These are phyloP conservation scores for Juglanconis oblonga DNA, from an alignment of 2,329 filamentous ascomycete genomes.

Conservation along the genomic window DNA sequence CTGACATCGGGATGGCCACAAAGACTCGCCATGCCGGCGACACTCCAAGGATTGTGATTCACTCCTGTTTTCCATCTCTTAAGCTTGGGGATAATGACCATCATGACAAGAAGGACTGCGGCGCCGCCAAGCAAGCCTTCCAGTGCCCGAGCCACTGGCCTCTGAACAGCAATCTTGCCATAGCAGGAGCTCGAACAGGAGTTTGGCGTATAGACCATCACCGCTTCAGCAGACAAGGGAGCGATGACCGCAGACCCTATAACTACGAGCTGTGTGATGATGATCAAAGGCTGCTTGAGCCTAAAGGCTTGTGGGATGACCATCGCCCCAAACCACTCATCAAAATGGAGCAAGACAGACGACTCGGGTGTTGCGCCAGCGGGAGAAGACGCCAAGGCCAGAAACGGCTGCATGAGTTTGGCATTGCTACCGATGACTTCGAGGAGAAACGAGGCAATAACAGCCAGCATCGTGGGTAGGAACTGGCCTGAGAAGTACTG, in stretches of 20 bases:
- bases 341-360: conserved; percentile 3
- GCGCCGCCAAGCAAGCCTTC: neutral
- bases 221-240: conserved; percentile 2
- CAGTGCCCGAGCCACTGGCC: neutral
- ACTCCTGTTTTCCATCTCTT: conserved; percentile 30
- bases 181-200: neutral
- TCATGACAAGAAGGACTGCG: conserved; percentile 19
- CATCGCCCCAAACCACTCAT: neutral
- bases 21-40: conserved; percentile 28
- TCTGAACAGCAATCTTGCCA: neutral
- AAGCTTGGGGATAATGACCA: conserved; percentile 27
- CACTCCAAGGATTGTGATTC: conserved; percentile 32
- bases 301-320: neutral
- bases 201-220: neutral
- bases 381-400: neutral
- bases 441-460: neutral
- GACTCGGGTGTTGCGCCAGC: neutral
- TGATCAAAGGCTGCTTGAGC: neutral
- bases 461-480: neutral
- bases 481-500: conserved; percentile 1
- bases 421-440: conserved; percentile 2
- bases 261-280: conserved; percentile 1
- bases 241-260: neutral
- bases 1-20: conserved; percentile 24
- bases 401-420: conserved; percentile 6